Conservation (phyloP, 768 basidiomycete species). For the Auriculariales sp. region DNA sequence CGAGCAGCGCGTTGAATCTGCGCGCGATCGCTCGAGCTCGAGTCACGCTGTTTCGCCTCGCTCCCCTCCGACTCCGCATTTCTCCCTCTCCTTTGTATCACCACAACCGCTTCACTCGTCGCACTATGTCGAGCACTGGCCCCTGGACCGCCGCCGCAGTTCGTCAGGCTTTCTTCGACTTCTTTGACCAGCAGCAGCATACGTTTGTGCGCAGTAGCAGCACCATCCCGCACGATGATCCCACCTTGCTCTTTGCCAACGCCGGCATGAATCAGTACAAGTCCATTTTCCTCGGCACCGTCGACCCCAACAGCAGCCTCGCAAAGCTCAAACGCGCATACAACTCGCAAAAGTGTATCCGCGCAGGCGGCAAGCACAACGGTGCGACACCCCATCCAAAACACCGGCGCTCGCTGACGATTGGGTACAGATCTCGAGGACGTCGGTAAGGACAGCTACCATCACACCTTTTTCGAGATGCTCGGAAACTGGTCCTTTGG, state of each 20-base stretch:
- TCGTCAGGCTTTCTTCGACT: constrained; percentile 82
- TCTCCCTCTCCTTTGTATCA: no score
- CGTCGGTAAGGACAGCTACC: constrained; percentile 96
- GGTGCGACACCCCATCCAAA: constrained; percentile 29
- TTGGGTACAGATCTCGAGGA: constrained; percentile 74
- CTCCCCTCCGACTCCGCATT: no score
- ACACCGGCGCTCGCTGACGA: constrained; percentile 1
- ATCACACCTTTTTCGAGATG: constrained; percentile 99
- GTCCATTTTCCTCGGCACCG: constrained; percentile 92
- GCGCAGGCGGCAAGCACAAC: constrained; percentile 98
- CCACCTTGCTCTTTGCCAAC: constrained; percentile 94
- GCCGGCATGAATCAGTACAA: constrained; percentile 99
- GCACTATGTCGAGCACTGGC: no score
- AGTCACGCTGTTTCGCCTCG: no score
- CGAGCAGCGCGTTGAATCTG: no score
- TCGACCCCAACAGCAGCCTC: constrained; percentile 87
- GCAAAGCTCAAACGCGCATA: constrained; percentile 84
- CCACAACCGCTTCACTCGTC: no score
- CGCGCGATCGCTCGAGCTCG: no score
- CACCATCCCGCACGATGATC: constrained; percentile 95
- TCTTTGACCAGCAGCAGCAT: constrained; percentile 67
- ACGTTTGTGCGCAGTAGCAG: constrained; percentile 82
- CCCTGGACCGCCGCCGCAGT: constrained; percentile 70
- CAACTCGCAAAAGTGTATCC: constrained; percentile 96
- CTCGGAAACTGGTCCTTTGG: constrained; percentile 99